These are phyloP conservation scores for Pyricularia sp. DNA, from an alignment of 2,329 filamentous ascomycete species.

Conservation along the genomic window DNA sequence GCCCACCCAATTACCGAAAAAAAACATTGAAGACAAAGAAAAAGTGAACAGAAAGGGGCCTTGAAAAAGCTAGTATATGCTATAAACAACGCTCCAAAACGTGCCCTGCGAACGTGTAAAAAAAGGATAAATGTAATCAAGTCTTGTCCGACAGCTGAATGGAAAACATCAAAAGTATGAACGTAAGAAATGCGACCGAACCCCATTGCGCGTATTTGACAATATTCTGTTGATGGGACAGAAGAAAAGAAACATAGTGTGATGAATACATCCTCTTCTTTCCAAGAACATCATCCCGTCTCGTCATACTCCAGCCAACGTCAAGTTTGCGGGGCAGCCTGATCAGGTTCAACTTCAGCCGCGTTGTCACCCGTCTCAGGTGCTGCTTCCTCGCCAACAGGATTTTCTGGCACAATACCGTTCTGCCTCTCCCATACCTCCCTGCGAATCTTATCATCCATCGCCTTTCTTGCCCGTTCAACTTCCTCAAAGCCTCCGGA, in stretches of 20 bases:
- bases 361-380: conserved; percentile 10
- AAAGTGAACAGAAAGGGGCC: not conserved
- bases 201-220: not conserved
- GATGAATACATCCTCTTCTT: not conserved
- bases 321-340: not conserved
- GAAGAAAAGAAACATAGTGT: not conserved
- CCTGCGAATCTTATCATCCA: conserved; percentile 73
- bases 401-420: conserved; percentile 33
- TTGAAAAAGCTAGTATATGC: not conserved
- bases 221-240: not conserved
- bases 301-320: not conserved
- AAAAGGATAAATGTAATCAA: not conserved
- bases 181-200: not conserved
- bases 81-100: not conserved
- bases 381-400: conserved; percentile 22
- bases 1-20: not conserved
- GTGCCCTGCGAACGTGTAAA: not conserved
- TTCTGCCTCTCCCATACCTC: conserved; percentile 64
- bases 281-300: not conserved
- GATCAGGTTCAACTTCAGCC: conserved; percentile 1
- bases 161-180: not conserved
- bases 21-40: not conserved
- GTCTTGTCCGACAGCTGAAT: not conserved
- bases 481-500: conserved; percentile 90
- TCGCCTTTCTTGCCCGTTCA: conserved; percentile 68